These are phyloP conservation scores for Citeromyces matritensis DNA, from an alignment of 805 yeast genomes.

Conservation along the genomic window DNA sequence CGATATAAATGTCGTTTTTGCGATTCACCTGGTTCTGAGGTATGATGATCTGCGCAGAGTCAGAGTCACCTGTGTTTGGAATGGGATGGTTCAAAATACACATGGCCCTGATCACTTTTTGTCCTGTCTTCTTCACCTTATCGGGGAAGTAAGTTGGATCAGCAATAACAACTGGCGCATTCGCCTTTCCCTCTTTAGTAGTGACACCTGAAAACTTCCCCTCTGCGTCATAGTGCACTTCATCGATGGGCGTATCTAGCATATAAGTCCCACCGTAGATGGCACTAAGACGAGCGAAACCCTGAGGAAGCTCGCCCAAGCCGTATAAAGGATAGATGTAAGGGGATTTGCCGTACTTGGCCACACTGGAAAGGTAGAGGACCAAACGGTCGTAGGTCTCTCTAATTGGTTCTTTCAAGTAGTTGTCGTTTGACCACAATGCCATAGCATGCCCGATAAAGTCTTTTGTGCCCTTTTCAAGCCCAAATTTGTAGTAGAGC, in stretches of 20 bases:
- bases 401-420: slow-evolving; percentile 77
- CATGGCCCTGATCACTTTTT: slow-evolving; percentile 68
- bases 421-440: slow-evolving; percentile 84
- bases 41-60: slow-evolving; percentile 85
- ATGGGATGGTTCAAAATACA: slow-evolving; percentile 85
- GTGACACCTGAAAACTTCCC: slow-evolving; percentile 75
- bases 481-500: slow-evolving; percentile 75
- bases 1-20: slow-evolving; percentile 88
- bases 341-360: slow-evolving; percentile 92
- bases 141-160: slow-evolving; percentile 97
- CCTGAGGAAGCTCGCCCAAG: slow-evolving; percentile 97
- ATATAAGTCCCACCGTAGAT: slow-evolving; percentile 97
- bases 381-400: slow-evolving; percentile 80
- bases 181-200: slow-evolving; percentile 83
- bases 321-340: slow-evolving; percentile 94
- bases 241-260: slow-evolving; percentile 94
- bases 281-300: slow-evolving; percentile 92
- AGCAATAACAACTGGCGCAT: slow-evolving; percentile 87
- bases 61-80: slow-evolving; percentile 67
- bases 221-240: slow-evolving; percentile 57
- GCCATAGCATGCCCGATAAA: slow-evolving; percentile 99
- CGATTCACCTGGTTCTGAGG: slow-evolving; percentile 94
- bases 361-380: slow-evolving; percentile 79
- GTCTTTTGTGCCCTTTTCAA: slow-evolving; percentile 87
- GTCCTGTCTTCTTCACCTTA: slow-evolving; percentile 57